Evolutionary conservation across 345 rosid species (phyloP), one percentile per base, ranked within the genome.

Genomic region (Populus nigra): DNA sequence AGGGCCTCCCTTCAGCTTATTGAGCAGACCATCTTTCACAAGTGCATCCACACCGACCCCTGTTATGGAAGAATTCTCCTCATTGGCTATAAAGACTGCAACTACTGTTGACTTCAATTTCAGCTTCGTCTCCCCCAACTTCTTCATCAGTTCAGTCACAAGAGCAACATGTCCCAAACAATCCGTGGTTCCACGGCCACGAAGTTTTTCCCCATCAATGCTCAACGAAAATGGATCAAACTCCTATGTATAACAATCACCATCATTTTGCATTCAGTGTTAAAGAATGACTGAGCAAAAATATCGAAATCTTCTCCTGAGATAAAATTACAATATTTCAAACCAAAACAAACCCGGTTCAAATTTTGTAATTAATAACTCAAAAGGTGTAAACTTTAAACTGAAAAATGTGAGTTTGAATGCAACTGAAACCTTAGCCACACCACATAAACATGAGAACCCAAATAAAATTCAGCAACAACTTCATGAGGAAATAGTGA

Each of bases 101-200:
- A 91, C 92, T 22, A 96, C 92, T 1, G 94, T 84, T 43, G 93
- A 91, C 83, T 87, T 85, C 84, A 96, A 78, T 11, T 88, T 85
- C 0, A 91, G 98, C 83, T 90, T 90, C 33, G 90, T 88, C 85
- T 94, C 87, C 25, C 97, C 99, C 33, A 96, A 86, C 78, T 81
- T 89, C 87, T 74, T 94, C 99, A 96, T 94, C 11, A 96, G 91
- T 78, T 94, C 92, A 17, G 98, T 80, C 71, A 92, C 95, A 65
- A 96, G 91, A 49, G 92, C 95, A 83, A 96, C 99, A 43, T 96
- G 97, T 68, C 98, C 99, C 89, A 94, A 85, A 85, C 99, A 96
- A 85, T 96, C 99, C 10, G 98, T 96, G 15, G 99, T 96, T 78
- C 98, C 98, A 73, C 99, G 95, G 29, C 97, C 98, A 65, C 91